Base-by-base conservation (phyloP, 495 filamentous ascomycete genomes). In the Hypoxylon perforatum region DNA sequence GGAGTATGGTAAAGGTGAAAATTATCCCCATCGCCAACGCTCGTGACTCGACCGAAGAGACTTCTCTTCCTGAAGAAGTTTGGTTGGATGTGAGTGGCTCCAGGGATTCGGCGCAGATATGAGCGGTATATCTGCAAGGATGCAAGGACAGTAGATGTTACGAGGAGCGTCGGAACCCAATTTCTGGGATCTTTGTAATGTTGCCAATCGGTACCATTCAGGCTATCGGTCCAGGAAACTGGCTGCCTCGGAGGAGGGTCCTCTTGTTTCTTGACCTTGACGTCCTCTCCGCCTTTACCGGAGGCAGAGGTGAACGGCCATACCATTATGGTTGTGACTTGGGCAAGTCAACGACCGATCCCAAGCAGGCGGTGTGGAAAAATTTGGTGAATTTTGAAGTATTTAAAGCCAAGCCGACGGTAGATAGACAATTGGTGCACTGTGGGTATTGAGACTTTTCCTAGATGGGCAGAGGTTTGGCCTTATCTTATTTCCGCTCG, bases 1-100 rank as follows among this genome's bases (percentile, higher is more conserved):
- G 95, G 95, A 0, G 93, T 97, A 76, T 99, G 95, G 74, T 90
- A 99, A 8, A 99, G 75, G 51, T 93, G 87, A 74, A 99, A 97
- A 64, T 93, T 93, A 73, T 99, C 95, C 0, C 92, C 96, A 81
- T 99, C 95, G 48, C 96, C 96, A 21, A 99, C 95, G 63, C 91
- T 93, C 23, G 95, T 97, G 3, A 97, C 95, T 55, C 81, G 84
- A 7, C 95, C 95, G 66, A 94, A 88, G 49, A 98, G 66, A 52
- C 85, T 91, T 60, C 92, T 84, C 51, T 78, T 85, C 17, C 91
- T 88, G 70, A 92, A 91, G 71, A 84, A 85, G 8, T 74, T 79
- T 1, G 91, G 86, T 55, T 85, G 84, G 70, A 99, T 93, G 65
- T 91, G 81, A 5, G 81, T 77, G 18, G 90, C 87, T 52, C 84